Base-by-base conservation (phyloP, 192 early-diverging fungal genomes). In the Coemansia brasiliensis region DNA sequence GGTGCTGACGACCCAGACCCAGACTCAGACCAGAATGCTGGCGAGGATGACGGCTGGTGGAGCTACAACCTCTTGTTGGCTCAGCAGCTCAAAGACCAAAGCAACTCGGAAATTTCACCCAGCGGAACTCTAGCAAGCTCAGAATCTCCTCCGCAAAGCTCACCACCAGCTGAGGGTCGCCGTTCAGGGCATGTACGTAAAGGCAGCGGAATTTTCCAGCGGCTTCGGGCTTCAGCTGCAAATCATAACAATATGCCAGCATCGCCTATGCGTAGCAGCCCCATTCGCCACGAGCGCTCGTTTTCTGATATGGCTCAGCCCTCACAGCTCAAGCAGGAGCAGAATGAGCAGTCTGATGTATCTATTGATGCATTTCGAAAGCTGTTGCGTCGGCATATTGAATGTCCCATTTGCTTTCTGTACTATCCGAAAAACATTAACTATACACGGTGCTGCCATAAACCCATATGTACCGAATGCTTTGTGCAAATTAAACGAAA, bases 401-500 rank as follows among this genome's bases (percentile, higher is more conserved):
- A 96, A 67, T 96, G 94, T 53, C 94, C 94, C 15, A 95, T 96
- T 55, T 96, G 94, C 59, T 96, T 95, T 59, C 74, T 96, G 74
- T 94, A 90, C 71, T 96, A 96, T 63, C 93, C 94, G 15, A 68
- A 83, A 55, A 93, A 94, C 75, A 92, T 92, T 75, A 97, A 97
- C 78, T 86, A 90, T 66, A 90, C 94, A 15, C 76, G 90, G 25
- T 97, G 94, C 76, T 97, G 94, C 79, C 90, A 91, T 67, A 89
- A 95, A 63, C 94, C 94, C 7, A 92, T 97, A 55, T 97, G 94
- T 80, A 94, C 94, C 10, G 94, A 97, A 61, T 97, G 94, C 67
- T 97, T 97, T 83, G 88, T 96, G 40, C 94, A 97, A 82, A 92
- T 97, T 52, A 90, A 93, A 65, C 87, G 94, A 26, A 86, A 90